These are phyloP conservation scores for Phytophthora cryptogea DNA, from an alignment of 352 stramenopile genomes.

Conservation along the genomic window DNA sequence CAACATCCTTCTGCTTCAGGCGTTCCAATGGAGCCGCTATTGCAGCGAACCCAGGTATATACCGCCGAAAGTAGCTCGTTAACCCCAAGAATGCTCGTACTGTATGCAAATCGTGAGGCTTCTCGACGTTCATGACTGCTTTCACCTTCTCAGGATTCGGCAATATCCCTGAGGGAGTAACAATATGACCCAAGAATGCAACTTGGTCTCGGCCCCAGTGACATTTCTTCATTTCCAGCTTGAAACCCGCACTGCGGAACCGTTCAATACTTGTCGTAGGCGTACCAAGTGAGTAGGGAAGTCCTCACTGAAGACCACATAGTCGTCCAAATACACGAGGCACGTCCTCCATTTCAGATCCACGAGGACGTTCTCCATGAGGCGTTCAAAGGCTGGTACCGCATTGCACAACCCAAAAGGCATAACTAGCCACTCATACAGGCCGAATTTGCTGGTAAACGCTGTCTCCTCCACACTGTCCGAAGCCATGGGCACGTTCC, in stretches of 20 bases:
- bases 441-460: background rate
- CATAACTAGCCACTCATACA: slow-evolving; percentile 9
- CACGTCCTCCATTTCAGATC: background rate
- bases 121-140: background rate
- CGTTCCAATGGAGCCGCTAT: slow-evolving; percentile 4
- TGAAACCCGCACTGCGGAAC: slow-evolving; percentile 1
- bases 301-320: background rate
- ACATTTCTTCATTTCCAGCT: slow-evolving; percentile 5
- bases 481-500: background rate
- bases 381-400: background rate
- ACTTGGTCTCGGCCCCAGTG: background rate
- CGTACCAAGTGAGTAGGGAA: slow-evolving; percentile 1
- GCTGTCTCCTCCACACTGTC: background rate
- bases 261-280: background rate
- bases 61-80: background rate
- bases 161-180: background rate
- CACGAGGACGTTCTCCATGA: slow-evolving; percentile 6
- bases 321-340: slow-evolving; percentile 1
- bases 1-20: background rate
- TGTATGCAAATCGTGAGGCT: background rate
- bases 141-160: background rate
- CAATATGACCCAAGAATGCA: background rate
- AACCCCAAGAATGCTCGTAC: background rate
- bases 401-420: slow-evolving; percentile 9
- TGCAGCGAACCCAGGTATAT: slow-evolving; percentile 3